Base-by-base conservation (phyloP, 345 rosid genomes). In the Ricinus communis region DNA sequence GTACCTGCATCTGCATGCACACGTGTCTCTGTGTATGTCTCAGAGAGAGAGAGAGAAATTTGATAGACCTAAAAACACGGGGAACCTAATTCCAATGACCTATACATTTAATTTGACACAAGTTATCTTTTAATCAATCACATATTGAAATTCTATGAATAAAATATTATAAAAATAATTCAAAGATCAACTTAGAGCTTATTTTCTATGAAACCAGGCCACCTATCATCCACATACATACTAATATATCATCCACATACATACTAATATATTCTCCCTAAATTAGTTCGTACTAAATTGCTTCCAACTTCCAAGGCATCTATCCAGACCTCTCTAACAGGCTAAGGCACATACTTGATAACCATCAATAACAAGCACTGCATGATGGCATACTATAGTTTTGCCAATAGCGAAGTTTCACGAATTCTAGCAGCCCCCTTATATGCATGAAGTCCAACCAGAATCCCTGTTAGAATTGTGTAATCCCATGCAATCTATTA, bases 51-150 rank as follows among this genome's bases (percentile, higher is more conserved):
- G 49, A 59, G 57, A 19, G 55, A 2, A 25, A 58, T 11, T 22
- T n/a, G 6, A 41, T 10, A 27, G 15, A 47, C 4, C 10, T n/a
- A 46, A 8, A 18, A 47, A 33, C 54, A 47, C 22, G 12, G 1
- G 46, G 41, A 70, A 22, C 30, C 18, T 7, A 16, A 12, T n/a
- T 59, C 66, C 30, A 46, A 47, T 19, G 0, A 25, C 52, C 14
- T 24, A 40, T 12, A 47, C n/a, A 27, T 57, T 36, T 45, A 30
- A 58, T 45, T 57, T 53, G 58, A 57, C 56, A 33, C 30, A 69
- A 9, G 0, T 33, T 33, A 25, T 41, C 18, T 55, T 8, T 25
- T 25, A 40, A 46, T 12, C 13, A 24, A 41, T 3, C 0, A 15
- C 13, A 15, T 18, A 6, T 36, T 24, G 21, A n/a, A n/a, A n/a